phyloP scores from a whole-genome alignment of 1,284 basidiomycete species.

The Cystobasidium pallidum region DNA sequence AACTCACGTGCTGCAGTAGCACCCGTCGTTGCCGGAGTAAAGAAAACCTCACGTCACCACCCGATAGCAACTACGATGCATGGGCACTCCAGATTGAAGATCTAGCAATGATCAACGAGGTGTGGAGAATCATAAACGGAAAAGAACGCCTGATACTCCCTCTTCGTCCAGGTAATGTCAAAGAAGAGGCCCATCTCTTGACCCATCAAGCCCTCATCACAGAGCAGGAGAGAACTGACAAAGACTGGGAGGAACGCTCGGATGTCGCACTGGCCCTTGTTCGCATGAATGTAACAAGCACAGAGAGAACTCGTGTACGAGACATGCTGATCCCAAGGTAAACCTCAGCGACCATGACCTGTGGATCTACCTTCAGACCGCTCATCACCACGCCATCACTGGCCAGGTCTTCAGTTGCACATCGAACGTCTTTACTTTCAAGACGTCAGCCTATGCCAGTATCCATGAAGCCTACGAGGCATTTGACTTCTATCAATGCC shows the following conservation, averaged over 20 bases:
- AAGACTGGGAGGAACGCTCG: not conserved
- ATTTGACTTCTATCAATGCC: not conserved
- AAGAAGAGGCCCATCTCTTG: too few relatives aligned
- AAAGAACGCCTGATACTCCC: too few relatives aligned
- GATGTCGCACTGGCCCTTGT: not conserved
- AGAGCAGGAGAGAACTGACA: slow-evolving; percentile 1
- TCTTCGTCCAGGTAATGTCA: too few relatives aligned
- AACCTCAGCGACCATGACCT: not conserved
- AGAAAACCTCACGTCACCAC: too few relatives aligned
- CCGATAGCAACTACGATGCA: too few relatives aligned
- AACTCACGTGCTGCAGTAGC: too few relatives aligned
- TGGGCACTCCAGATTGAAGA: too few relatives aligned
- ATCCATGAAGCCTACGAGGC: slow-evolving; percentile 3
- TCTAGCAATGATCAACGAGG: too few relatives aligned
- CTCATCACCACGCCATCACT: not conserved
- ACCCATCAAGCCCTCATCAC: not conserved
- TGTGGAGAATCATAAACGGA: too few relatives aligned
- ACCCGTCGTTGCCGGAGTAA: too few relatives aligned
- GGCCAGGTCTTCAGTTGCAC: slow-evolving; percentile 2
- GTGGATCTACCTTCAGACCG: not conserved
- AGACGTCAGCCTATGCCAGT: not conserved
- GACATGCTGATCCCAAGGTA: not conserved
- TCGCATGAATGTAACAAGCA: not conserved
- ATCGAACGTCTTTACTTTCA: not conserved
- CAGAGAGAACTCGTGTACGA: not conserved